Evolutionary conservation across 1,284 basidiomycete genomes (phyloP).

Genomic region (Trichosporon ovoides): DNA sequence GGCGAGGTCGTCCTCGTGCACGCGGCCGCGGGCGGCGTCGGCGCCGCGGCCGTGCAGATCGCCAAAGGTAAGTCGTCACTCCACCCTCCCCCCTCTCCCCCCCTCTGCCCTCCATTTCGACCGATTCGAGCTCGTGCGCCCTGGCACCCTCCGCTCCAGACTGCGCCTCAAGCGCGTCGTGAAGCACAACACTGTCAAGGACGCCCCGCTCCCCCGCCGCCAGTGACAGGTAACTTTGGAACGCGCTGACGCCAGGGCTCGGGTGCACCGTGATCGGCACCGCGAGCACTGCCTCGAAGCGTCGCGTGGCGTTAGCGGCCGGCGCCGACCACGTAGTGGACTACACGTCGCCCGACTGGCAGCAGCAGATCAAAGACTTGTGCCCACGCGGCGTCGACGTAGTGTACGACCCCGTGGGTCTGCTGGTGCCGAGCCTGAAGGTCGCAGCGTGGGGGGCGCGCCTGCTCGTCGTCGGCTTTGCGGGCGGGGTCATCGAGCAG

Average conservation of each 20-base stretch:
- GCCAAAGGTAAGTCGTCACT: conserved; percentile 62
- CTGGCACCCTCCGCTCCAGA: no score
- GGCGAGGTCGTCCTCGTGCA: conserved; percentile 84
- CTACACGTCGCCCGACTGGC: conserved; percentile 48
- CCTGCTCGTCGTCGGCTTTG: conserved; percentile 86
- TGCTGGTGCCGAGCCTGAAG: conserved; percentile 55
- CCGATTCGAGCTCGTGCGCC: no score
- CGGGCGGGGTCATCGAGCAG: conserved; percentile 81
- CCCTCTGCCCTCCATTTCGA: no score
- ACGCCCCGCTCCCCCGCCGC: no score
- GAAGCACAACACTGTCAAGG: no score
- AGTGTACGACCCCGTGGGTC: conserved; percentile 80
- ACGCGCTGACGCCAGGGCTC: conserved; percentile 16
- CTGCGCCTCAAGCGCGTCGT: no score
- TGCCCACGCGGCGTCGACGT: conserved; percentile 75
- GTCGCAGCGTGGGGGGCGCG: conserved; percentile 93
- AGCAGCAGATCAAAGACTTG: conserved; percentile 55
- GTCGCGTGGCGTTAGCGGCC: conserved; percentile 44
- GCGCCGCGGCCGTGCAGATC: conserved; percentile 80
- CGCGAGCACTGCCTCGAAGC: conserved; percentile 45
- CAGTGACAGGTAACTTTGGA: no score
- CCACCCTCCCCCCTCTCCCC: no score
- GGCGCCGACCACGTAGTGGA: conserved; percentile 48
- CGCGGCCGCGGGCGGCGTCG: conserved; percentile 81
- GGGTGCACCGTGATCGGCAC: conserved; percentile 52